These are phyloP conservation scores for Maudiozyma serrabonitensis DNA, from an alignment of 805 yeast species.

Conservation along the genomic window DNA sequence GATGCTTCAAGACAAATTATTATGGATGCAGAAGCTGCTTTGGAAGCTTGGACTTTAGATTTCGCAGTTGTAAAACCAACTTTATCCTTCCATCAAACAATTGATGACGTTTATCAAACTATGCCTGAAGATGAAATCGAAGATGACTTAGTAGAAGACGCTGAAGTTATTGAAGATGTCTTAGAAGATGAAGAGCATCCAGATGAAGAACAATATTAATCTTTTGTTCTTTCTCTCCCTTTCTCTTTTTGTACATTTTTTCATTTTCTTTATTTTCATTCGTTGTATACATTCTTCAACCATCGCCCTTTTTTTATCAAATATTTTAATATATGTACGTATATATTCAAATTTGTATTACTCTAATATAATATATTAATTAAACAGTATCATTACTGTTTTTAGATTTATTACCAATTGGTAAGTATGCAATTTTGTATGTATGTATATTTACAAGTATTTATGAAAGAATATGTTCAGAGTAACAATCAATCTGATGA, in stretches of 20 bases:
- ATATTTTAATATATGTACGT: too few relatives aligned
- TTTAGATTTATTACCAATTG: too few relatives aligned
- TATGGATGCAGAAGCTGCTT: slow-evolving; percentile 90
- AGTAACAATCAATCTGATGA: too few relatives aligned
- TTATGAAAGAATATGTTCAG: too few relatives aligned
- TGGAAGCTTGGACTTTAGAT: slow-evolving; percentile 95
- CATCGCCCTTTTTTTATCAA: too few relatives aligned
- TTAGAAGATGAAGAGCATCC: slow-evolving; percentile 3
- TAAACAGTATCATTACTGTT: too few relatives aligned
- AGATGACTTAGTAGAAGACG: slow-evolving; percentile 2
- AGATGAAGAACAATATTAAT: slow-evolving; percentile 2
- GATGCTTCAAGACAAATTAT: slow-evolving; percentile 97
- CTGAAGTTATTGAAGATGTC: slow-evolving; percentile 1
- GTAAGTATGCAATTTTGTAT: too few relatives aligned
- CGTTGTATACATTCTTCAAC: too few relatives aligned
- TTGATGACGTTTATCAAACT: slow-evolving; percentile 49
- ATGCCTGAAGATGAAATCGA: slow-evolving; percentile 2
- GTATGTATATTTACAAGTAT: neutral
- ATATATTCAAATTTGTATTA: too few relatives aligned
- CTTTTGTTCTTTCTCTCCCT: neutral
- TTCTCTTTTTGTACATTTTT: neutral
- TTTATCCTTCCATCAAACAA: slow-evolving; percentile 70
- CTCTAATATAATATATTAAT: too few relatives aligned
- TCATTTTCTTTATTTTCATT: neutral
- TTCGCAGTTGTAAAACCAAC: slow-evolving; percentile 92